Base-by-base conservation (phyloP, 1,284 basidiomycete genomes). In the Rhodotorula glutinis region DNA sequence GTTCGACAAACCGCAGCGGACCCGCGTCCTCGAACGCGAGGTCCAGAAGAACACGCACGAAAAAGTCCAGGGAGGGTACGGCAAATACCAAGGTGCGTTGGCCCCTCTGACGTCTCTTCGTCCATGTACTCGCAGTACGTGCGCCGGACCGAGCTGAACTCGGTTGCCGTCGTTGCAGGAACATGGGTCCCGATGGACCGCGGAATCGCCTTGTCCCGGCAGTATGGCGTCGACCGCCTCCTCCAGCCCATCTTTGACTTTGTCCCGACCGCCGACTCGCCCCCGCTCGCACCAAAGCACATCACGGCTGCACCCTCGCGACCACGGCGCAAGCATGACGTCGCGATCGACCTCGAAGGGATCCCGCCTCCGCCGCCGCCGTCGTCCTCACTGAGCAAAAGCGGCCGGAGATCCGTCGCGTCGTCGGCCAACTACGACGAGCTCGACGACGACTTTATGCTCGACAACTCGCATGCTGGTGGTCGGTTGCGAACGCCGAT, bases 31-130 rank as follows among this genome's bases (percentile, higher is more conserved):
- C 57, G 96, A 99, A 79, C 87, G 96, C 72, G 96, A 99, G 81
- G 88, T 99, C 4, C 96, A 99, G 79, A 98, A 98, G 80, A 96
- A 94, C 33, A 90, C 92, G 74, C 96, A 99, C 79, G 96, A 98
- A 81, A 99, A 99, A 80, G 93, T 99, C 1, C 96, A 99, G 79
- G 96, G 96, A 44, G 96, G 96, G 0, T 99, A 98, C 80, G 96
- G 96, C 74, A 99, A 98, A 81, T 98, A 98, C 79, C 96, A 99
- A 84, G 96, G 94, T 94, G 69, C 70, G 86, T 78, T n/a, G n/a
- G n/a, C n/a, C n/a, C 30, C 43, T 23, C 49, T 41, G 4, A 23
- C 25, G 16, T 17, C 16, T 19, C 41, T 21, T 11, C 23, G 19
- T n/a, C n/a, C n/a, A n/a, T n/a, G n/a, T n/a, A n/a, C n/a, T n/a